Evolutionary conservation across 1,284 basidiomycete species (phyloP), one percentile per base, ranked within the genome.

Genomic region (Cutaneotrichosporon cutaneum): DNA sequence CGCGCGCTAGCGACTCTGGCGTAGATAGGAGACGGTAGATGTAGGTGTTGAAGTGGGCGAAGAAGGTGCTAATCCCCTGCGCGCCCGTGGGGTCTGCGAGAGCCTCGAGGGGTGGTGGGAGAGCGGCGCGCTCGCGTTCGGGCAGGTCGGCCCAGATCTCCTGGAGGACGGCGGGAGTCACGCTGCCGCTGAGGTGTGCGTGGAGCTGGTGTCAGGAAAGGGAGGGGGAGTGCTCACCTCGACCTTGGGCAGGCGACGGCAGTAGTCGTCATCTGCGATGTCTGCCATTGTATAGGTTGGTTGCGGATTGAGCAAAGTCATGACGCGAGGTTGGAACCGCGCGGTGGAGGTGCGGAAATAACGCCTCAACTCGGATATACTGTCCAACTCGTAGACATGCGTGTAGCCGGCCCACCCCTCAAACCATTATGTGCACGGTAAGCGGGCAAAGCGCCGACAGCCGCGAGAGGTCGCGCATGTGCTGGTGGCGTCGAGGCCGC

Each of bases 21-120:
- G 68, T 68, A 24, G 58, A 66, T 21, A 71, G 50, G 3, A 67
- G 58, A 4, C 59, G 54, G 54, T 71, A 73, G 35, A 71, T 66
- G 59, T 69, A 72, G 13, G 61, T 59, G 58, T 70, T 71, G 68
- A 73, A 73, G 57, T 70, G 71, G 2, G 59, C 33, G 54, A 73
- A 73, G 70, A 73, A 73, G 24, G 54, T 50, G 13, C 56, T 47
- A 30, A 73, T 67, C 36, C 58, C 62, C 42, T 71, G 70, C 22
- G 69, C 69, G 22, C 51, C 57, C 0, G 14, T 56, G 0, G 58
- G 61, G 47, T 69, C 68, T 0, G 45, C 61, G 7, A 71, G 61
- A 32, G 69, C 65, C 0, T 27, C 26, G 9, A 44, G 48, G 0
- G 71, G 71, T 7, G 70, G 50, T 24, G 56, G 58, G 26, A 62